These are phyloP conservation scores for Physcomitrium patens DNA, from an alignment of 225 moss, liverwort and hornwort species.

Conservation along the genomic window DNA sequence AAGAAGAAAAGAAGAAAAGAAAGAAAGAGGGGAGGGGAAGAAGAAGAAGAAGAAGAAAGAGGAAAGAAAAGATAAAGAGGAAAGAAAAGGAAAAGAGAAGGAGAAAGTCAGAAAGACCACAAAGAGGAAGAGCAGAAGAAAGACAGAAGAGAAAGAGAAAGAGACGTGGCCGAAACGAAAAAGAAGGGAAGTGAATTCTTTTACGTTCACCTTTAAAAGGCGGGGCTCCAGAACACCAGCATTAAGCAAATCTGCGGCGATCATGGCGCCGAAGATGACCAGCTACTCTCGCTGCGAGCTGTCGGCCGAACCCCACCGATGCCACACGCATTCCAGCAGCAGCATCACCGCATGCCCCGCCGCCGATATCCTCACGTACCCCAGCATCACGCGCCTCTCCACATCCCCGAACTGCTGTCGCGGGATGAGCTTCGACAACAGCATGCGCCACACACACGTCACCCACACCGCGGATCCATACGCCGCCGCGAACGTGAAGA, in stretches of 20 bases:
- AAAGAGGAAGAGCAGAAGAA: too few relatives aligned
- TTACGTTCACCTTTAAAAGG: slow-evolving; percentile 46
- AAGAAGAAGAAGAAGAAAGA: too few relatives aligned
- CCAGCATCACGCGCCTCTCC: slow-evolving; percentile 64
- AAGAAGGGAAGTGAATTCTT: not conserved
- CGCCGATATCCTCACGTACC: slow-evolving; percentile 49
- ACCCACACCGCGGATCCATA: slow-evolving; percentile 66
- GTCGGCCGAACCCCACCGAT: slow-evolving; percentile 55
- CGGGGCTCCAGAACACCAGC: slow-evolving; percentile 49
- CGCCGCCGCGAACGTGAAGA: slow-evolving; percentile 55
- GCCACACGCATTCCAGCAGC: slow-evolving; percentile 43
- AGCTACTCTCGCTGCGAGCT: slow-evolving; percentile 45
- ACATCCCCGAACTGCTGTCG: slow-evolving; percentile 64
- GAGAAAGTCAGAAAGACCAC: too few relatives aligned
- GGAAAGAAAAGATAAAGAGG: too few relatives aligned
- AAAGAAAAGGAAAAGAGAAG: too few relatives aligned
- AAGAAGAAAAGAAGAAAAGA: too few relatives aligned
- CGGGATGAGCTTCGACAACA: slow-evolving; percentile 61
- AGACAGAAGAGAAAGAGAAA: too few relatives aligned
- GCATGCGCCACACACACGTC: slow-evolving; percentile 60
- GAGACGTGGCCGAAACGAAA: not conserved
- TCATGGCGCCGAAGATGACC: slow-evolving; percentile 45
- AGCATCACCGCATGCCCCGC: slow-evolving; percentile 41
- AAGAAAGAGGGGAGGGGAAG: too few relatives aligned
- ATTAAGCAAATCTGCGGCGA: slow-evolving; percentile 46